Evolutionary conservation across 148 eudicot species (phyloP), one percentile per base, ranked within the genome.

Genomic region (Pharnaceum exiguum): DNA sequence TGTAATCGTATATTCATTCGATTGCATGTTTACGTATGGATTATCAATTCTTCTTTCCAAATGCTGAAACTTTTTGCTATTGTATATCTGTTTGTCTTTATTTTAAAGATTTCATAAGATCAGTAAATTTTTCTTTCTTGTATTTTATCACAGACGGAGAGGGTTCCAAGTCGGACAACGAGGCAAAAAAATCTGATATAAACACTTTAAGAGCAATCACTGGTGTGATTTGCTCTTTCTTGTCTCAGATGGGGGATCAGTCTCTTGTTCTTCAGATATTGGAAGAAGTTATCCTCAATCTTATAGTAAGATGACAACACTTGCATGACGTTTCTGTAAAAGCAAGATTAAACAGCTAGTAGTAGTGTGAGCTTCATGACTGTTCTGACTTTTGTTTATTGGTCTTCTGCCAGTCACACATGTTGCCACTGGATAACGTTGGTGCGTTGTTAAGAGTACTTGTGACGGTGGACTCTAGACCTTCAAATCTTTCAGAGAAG

Each of bases 381-480:
- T 28, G 10, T 55, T 42, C 25, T 51, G 25, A 47, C 42, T 57
- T 31, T n/a, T 63, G 19, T n/a, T 54, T 44, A 19, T 59, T 16
- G n/a, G 46, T 58, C 36, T 38, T 63, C 59, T 55, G 44, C 21
- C 82, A 85, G 96, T 76, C 69, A 30, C 62, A 49, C 57, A 69
- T 66, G 53, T 81, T 63, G 62, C 82, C 84, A 32, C 38, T 76
- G 56, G 86, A 81, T 48, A 93, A 93, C 65, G 63, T 59, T n/a
- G 79, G 96, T 66, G 94, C 86, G 9, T 57, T 93, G 63, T 67
- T 93, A 65, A 77, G 95, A 65, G 57, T 93, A 81, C 87, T 93
- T 55, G 46, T 71, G 31, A 44, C 71, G 31, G 71, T 88, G 30
- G 86, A 82, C 69, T 74, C 80, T 32, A 79, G 36, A 43, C 87